Evolutionary conservation across 1,284 basidiomycete species (phyloP).

Genomic region (Waitea zeae): DNA sequence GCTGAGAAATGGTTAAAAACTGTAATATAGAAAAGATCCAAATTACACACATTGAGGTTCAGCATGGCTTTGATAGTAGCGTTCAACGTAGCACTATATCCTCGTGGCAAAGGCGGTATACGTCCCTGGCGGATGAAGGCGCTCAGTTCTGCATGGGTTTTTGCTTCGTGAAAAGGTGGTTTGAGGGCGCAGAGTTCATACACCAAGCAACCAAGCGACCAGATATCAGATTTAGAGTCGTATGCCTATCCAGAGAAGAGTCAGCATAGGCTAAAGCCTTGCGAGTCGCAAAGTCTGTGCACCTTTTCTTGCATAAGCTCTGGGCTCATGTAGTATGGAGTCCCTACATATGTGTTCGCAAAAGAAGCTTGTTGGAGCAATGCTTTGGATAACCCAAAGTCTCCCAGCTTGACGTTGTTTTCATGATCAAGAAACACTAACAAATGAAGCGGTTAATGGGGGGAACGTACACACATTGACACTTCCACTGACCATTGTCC

Average conservation of each 20-base stretch:
- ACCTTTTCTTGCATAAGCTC: conserved; percentile 65
- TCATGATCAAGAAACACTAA: conserved; percentile 72
- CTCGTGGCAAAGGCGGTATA: conserved; percentile 71
- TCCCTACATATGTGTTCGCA: conserved; percentile 89
- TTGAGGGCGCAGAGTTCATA: conserved; percentile 89
- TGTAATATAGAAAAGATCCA: conserved; percentile 1
- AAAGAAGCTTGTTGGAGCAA: conserved; percentile 66
- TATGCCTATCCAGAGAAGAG: conserved; percentile 63
- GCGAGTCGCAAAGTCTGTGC: not conserved
- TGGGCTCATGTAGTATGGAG: conserved; percentile 75
- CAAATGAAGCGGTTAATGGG: conserved; percentile 3
- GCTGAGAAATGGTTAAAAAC: conserved; percentile 21
- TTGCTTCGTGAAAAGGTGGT: conserved; percentile 83
- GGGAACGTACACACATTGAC: not conserved
- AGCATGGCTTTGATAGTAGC: conserved; percentile 78
- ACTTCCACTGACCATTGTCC: conserved; percentile 63
- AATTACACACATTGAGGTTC: conserved; percentile 61
- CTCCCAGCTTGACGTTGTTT: conserved; percentile 80
- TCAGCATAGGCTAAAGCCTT: not conserved
- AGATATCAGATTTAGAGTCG: conserved; percentile 95
- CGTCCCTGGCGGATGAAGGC: conserved; percentile 72
- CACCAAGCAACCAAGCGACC: conserved; percentile 92
- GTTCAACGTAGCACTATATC: conserved; percentile 58
- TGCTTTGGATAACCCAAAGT: conserved; percentile 92
- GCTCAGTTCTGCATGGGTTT: conserved; percentile 73